Evolutionary conservation across 805 yeast species (phyloP), one percentile per base, ranked within the genome.

Genomic region (Candida vaughaniae): DNA sequence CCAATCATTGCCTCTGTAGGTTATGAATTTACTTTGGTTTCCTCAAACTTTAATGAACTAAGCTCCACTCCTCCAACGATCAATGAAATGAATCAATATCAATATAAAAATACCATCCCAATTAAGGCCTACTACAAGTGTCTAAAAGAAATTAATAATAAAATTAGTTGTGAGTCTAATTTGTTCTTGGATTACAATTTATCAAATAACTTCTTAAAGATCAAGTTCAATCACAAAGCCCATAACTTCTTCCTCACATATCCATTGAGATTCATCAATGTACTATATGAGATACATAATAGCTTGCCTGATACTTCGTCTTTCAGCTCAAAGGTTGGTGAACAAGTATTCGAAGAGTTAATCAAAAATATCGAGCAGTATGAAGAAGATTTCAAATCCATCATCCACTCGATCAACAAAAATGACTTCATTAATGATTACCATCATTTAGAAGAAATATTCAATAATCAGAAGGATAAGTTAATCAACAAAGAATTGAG

Each of bases 1-100:
- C 71, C 71, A 6, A 54, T 66, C 32, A 50, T 67, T 36, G 73
- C 70, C 17, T 49, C 58, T 33, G 47, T 57, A 38, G 56, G 57
- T 18, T 45, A 55, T 39, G 55, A 56, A 37, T 62, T 52, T 43
- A 42, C 52, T 19, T 59, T 58, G 18, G 51, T 58, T 12, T 47
- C 62, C 9, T 47, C 64, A n/a, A 67, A 66, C 43, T 46, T 62
- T 5, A 60, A 56, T 42, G 62, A 55, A 28, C 39, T 45, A 15
- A 46, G 41, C 30, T 33, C 45, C 5, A 35, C 43, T 10, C 38
- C 47, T 7, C 42, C 47, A 22, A 39, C 36, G 3, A 16, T 30
- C 6, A 32, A 29, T 28, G 41, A 36, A 14, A 19, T 26, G 23
- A 40, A 42, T 9, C 46, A 41, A 29, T 38, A 38, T 22, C 42